Percentiles rank a stretch among this genome's conserved stretches.
phyloP scores from a whole-genome alignment of 2,329 filamentous ascomycete species.

The Cladophialophora bantiana region DNA sequence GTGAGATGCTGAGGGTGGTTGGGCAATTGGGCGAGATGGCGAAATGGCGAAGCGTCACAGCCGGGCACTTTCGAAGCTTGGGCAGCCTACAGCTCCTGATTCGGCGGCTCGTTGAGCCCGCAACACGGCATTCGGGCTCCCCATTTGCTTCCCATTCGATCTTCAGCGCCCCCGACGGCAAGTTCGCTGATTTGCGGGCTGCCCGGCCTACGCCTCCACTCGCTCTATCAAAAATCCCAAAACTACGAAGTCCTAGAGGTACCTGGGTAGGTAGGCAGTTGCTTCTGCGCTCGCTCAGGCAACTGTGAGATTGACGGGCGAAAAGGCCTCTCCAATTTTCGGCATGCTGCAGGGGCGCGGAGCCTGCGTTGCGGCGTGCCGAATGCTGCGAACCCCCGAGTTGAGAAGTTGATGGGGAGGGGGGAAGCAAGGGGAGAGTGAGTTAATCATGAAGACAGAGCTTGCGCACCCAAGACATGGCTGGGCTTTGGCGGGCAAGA shows the following conservation, averaged over 20 bases:
- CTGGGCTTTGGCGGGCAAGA: conserved; percentile 3
- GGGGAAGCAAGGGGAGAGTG: no score
- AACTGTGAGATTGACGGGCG: conserved; percentile 21
- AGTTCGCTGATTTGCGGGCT: conserved; percentile 29
- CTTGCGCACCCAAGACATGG: conserved; percentile 34
- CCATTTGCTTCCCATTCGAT: conserved; percentile 36
- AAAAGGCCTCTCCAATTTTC: conserved; percentile 21
- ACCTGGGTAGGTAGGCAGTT: neutral
- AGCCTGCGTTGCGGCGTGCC: conserved; percentile 10
- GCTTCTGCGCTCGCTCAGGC: conserved; percentile 7
- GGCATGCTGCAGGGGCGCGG: conserved; percentile 33
- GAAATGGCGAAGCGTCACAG: conserved; percentile 27
- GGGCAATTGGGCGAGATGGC: neutral
- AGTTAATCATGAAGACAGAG: conserved; percentile 34
- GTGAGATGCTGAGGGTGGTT: conserved; percentile 22
- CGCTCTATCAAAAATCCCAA: conserved; percentile 31
- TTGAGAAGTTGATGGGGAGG: conserved; percentile 10
- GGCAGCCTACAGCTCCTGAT: conserved; percentile 32
- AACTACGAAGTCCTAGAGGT: neutral
- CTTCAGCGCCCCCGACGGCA: conserved; percentile 26
- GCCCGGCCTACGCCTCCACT: conserved; percentile 25
- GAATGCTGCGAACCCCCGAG: neutral
- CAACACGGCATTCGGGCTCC: conserved; percentile 31
- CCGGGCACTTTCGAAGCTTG: conserved; percentile 31
- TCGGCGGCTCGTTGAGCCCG: conserved; percentile 30